Evolutionary conservation across 805 yeast genomes (phyloP).

Genomic region (Metschnikowia bowlesiae): DNA sequence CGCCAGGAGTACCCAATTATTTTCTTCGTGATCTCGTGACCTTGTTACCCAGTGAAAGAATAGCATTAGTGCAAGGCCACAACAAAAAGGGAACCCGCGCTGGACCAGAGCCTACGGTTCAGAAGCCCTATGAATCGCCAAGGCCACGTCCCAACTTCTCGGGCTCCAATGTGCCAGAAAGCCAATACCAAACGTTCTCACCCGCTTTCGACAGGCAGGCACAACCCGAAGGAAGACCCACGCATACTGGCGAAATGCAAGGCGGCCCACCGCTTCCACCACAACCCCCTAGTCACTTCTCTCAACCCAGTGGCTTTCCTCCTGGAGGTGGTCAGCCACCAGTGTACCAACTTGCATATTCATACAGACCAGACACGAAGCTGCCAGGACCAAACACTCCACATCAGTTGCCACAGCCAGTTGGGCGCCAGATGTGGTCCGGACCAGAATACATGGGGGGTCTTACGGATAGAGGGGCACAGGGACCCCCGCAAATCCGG

Average conservation of each 20-base stretch:
- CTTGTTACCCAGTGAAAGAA: conserved; percentile 37
- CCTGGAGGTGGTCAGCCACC: conserved; percentile 8
- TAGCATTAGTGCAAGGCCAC: conserved; percentile 33
- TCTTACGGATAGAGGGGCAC: conserved; percentile 19
- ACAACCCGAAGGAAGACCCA: conserved; percentile 3
- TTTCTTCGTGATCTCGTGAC: conserved; percentile 42
- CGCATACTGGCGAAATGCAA: conserved; percentile 1
- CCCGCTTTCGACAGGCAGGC: conserved; percentile 1
- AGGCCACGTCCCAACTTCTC: conserved; percentile 10
- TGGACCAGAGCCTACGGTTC: conserved; percentile 7
- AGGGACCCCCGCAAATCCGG: conserved; percentile 13
- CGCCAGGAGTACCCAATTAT: conserved; percentile 45
- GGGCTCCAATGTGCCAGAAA: background rate
- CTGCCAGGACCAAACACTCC: conserved; percentile 16
- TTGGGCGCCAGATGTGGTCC: conserved; percentile 23
- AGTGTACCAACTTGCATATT: conserved; percentile 6
- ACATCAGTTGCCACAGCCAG: conserved; percentile 26
- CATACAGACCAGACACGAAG: conserved; percentile 15
- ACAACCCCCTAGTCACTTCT: conserved; percentile 7
- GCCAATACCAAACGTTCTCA: conserved; percentile 4
- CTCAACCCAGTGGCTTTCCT: conserved; percentile 1
- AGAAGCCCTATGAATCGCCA: conserved; percentile 4
- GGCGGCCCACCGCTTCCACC: conserved; percentile 7
- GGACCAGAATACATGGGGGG: conserved; percentile 16
- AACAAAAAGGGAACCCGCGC: conserved; percentile 5